Evolutionary conservation across 2,329 filamentous ascomycete genomes (phyloP).

Genomic region (Cryphonectria japonica): DNA sequence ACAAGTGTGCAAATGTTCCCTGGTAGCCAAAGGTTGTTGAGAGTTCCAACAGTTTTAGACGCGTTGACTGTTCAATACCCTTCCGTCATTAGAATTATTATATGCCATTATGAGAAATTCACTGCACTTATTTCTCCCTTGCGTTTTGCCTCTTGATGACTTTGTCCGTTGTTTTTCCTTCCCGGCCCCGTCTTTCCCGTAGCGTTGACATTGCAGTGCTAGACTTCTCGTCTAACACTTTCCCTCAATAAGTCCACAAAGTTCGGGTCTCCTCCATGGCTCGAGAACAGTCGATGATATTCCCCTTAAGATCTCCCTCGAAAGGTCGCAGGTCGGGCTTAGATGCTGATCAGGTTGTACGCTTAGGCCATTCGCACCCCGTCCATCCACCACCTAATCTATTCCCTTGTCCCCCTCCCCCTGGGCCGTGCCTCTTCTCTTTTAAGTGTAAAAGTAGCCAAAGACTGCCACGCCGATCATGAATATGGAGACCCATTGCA

Average conservation of each 20-base stretch:
- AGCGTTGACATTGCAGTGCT: not conserved
- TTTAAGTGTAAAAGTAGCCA: constrained; percentile 23
- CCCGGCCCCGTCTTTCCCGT: not conserved
- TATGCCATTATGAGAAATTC: too few species aligned
- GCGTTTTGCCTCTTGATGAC: too few species aligned
- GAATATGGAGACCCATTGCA: constrained; percentile 26
- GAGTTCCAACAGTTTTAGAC: not conserved
- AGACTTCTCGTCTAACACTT: too few species aligned
- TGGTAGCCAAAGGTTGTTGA: too few species aligned
- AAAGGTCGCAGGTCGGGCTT: not conserved
- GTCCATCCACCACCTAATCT: not conserved
- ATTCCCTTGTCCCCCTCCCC: not conserved
- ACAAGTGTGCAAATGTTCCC: too few species aligned
- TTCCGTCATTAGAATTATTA: not conserved
- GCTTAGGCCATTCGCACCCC: not conserved
- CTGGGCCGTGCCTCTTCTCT: not conserved
- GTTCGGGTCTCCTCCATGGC: not conserved
- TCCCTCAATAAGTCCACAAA: not conserved
- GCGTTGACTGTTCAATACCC: not conserved
- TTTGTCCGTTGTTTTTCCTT: not conserved
- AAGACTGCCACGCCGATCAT: constrained; percentile 25
- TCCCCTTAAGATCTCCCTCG: not conserved
- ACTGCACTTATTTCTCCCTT: too few species aligned
- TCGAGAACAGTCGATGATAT: not conserved
- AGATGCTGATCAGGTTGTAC: not conserved